Evolutionary conservation across 148 eudicot genomes (phyloP), one percentile per base, ranked within the genome.

Genomic region (Rhododendron simsii): DNA sequence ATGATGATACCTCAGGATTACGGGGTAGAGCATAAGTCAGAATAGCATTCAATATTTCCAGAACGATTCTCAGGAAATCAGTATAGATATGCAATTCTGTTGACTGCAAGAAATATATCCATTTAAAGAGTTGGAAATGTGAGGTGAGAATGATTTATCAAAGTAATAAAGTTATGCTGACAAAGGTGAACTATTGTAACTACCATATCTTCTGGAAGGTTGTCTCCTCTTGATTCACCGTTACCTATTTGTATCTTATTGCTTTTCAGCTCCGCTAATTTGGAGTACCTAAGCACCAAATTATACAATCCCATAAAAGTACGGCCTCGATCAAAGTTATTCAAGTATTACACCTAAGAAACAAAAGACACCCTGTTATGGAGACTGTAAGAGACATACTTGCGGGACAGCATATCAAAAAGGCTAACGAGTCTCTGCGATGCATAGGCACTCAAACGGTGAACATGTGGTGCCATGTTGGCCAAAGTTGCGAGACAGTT

Each of bases 401-500:
- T 96, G 89, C 96, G 96, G 18, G 98, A 88, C 30, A 96, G 95
- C 99, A 96, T 94, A 85, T 93, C 89, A 85, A 96, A 96, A 82
- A 95, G 96, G 94, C 95, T 94, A 87, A 96, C 96, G 82, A 96
- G 89, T 86, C 99, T 93, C 87, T 96, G 98, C 48, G 99, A 93
- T 82, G 99, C 99, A 91, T 93, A 95, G 81, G 94, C 92, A 91
- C 94, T 96, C 90, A 96, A 87, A 77, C 93, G 96, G 87, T 96
- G 98, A 78, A 93, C 96, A 91, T 96, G 96, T 80, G 99, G 99
- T 84, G 99, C 99, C 98, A 96, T 96, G 91, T 96, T 96, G 71
- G 99, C 98, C 92, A 96, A 90, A 77, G 94, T 89, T 85, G 98
- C 98, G 86, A 96, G 92, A 88, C 99, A 96, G 85, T 96, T 96